A percentile compares a stretch with the other conserved stretches of the same genome.
phyloP scores from a whole-genome alignment of 495 filamentous ascomycete genomes.

The Xylaria nigripes region DNA sequence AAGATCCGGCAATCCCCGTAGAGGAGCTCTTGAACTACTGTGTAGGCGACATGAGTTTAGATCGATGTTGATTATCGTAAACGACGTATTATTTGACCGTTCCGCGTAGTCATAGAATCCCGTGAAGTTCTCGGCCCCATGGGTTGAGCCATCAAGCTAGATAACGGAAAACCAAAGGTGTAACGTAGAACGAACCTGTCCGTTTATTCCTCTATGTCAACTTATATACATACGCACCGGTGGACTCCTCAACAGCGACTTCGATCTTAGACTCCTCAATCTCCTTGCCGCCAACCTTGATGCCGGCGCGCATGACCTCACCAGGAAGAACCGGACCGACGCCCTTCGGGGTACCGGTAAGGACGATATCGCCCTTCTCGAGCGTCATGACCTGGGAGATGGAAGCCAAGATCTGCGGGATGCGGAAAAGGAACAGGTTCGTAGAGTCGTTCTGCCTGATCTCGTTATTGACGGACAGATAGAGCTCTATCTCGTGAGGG shows the following conservation, averaged over 20 bases:
- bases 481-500: slow-evolving; percentile 80
- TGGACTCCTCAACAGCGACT: slow-evolving; percentile 67
- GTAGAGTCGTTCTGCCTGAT: slow-evolving; percentile 76
- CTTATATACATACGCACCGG: slow-evolving; percentile 45
- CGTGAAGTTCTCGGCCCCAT: too few relatives aligned
- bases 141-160: too few relatives aligned
- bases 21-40: too few relatives aligned
- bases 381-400: slow-evolving; percentile 92
- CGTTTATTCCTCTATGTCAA: slow-evolving; percentile 44
- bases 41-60: too few relatives aligned
- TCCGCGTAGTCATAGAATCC: too few relatives aligned
- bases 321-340: slow-evolving; percentile 79
- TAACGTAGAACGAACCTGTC: not conserved
- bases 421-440: slow-evolving; percentile 81
- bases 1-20: too few relatives aligned
- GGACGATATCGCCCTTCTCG: slow-evolving; percentile 80
- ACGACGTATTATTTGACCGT: too few relatives aligned
- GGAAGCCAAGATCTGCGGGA: slow-evolving; percentile 79
- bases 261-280: slow-evolving; percentile 80
- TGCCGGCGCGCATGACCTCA: slow-evolving; percentile 81
- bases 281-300: slow-evolving; percentile 74
- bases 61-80: too few relatives aligned
- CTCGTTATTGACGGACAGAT: slow-evolving; percentile 68
- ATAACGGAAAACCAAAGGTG: too few relatives aligned
- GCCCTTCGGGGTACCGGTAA: slow-evolving; percentile 95